Percentiles rank a stretch among this genome's conserved stretches.
phyloP scores from a whole-genome alignment of 768 basidiomycete species.

The Pleurotus salmoneostramineus region DNA sequence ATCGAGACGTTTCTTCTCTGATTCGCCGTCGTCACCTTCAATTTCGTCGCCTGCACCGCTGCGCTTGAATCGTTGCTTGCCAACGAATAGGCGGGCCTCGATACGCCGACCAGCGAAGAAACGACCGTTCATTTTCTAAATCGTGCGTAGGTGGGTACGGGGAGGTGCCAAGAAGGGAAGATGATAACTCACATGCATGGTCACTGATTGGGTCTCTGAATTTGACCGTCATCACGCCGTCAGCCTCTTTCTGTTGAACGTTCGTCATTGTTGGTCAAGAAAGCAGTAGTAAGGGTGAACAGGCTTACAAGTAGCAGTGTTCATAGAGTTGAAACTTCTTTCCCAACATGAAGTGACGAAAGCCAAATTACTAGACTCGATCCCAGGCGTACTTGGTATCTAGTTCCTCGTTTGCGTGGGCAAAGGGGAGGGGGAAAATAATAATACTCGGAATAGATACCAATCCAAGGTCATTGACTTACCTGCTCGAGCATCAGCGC shows the following conservation, averaged over 20 bases:
- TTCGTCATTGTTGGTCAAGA: not conserved
- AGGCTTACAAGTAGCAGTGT: slow-evolving; percentile 94
- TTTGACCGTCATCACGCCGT: slow-evolving; percentile 95
- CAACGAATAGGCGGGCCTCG: slow-evolving; percentile 77
- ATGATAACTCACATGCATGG: slow-evolving; percentile 82
- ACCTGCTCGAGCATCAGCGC: not conserved
- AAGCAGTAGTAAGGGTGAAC: not conserved
- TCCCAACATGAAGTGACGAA: slow-evolving; percentile 60
- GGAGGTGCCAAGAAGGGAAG: not conserved
- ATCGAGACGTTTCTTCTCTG: slow-evolving; percentile 82
- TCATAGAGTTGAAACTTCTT: slow-evolving; percentile 85
- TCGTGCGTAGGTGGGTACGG: not conserved
- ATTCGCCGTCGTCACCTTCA: slow-evolving; percentile 64
- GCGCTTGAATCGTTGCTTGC: slow-evolving; percentile 77
- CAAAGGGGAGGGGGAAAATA: no score
- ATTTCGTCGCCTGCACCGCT: slow-evolving; percentile 65
- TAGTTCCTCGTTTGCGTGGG: no score
- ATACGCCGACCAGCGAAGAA: slow-evolving; percentile 85
- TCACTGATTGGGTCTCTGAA: slow-evolving; percentile 92
- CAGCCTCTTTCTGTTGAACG: slow-evolving; percentile 83
- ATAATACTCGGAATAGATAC: no score
- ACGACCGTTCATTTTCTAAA: slow-evolving; percentile 92
- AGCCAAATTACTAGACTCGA: slow-evolving; percentile 8
- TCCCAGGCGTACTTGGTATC: no score
- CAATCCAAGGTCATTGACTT: no score